Base-by-base conservation (phyloP, 805 yeast species). In the Starmera caribaea region DNA sequence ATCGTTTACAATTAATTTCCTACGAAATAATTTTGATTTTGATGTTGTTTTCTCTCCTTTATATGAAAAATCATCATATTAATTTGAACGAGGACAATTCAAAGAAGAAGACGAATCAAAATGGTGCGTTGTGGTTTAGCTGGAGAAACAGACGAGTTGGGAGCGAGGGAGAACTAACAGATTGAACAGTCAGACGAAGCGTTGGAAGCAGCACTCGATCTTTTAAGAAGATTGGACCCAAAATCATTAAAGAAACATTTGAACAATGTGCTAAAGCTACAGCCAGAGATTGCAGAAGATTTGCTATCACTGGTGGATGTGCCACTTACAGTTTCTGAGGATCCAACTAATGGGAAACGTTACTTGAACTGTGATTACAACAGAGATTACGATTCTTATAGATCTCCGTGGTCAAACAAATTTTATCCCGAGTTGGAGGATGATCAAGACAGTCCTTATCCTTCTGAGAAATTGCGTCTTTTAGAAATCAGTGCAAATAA, bases 311-410 rank as follows among this genome's bases (percentile, higher is more conserved):
- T 92, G 0, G 88, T 90, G 11, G 98, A 90, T 61, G 79, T 81
- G 38, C 97, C 97, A 21, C 67, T 90, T 49, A 62, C 65, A 32
- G 64, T 74, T 34, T 44, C 56, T 2, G 43, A 44, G 27, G 58
- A 53, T 38, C 42, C 46, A 8, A 47, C 54, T 26, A 35, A 40
- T 2, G 84, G 84, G 10, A 82, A 82, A 60, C 73, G 72, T 42
- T 90, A 70, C 57, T 69, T 90, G 41, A 75, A 89, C 38, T 90
- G 97, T 62, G 98, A 90, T 59, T 90, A 90, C 59, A 90, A 90
- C 61, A 73, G 98, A 49, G 98, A 90, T 55, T 89, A 95, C 8
- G 97, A 90, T 61, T 79, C 89, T 16, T 84, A 73, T 62, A 72
- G 97, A 50, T 84, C 95, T 0, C 98, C 97, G 6, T 88, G 90